Evolutionary conservation across 164 flowering plant genomes (phyloP), one percentile per base, ranked within the genome.

Genomic region (Berberis vulgaris): DNA sequence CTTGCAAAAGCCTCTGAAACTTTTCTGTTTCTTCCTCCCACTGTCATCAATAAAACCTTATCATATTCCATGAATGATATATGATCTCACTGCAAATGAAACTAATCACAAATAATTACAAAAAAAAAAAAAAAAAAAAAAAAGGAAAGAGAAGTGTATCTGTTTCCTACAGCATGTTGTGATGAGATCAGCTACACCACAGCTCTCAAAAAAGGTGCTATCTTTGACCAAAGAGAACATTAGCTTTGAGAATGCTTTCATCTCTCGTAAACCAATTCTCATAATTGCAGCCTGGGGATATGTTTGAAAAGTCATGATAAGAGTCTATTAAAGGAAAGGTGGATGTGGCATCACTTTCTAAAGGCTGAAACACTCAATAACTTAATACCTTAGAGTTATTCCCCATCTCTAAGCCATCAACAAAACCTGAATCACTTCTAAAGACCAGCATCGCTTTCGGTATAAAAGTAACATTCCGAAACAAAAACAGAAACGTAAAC

Each of bases 11-110:
- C 97, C 59, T 91, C 96, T 9, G 99, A 96, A 66, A 92, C 91
- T 81, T 79, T 91, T 71, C 99, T 81, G 78, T 94, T 94, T 78
- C 99, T 81, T 70, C 99, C 99, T 67, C 99, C 98, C 84, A 87
- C 97, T 94, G 85, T 65, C 66, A 73, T 26, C 41, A 61, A 55
- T 10, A 59, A 57, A 2, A 9, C 38, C 42, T 47, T 8, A 26
- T 11, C 50, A 55, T 57, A 49, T 8, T 58, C 13, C 55, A 9
- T 26, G 39, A 45, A 54, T 44, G 7, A 2, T 52, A 52, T 52
- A 10, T 52, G 54, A 52, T 10, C n/a, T 26, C 26, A 26, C 26
- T 26, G 26, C 26, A 26, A 26, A 26, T 26, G 26, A 26, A 26
- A 26, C 26, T 26, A 26, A 26, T 0, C 26, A 26, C 26, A 11